A percentile compares a stretch with the other conserved stretches of the same genome.
Conservation (phyloP, 805 yeast genomes). For the Kodamaea laetipori region DNA sequence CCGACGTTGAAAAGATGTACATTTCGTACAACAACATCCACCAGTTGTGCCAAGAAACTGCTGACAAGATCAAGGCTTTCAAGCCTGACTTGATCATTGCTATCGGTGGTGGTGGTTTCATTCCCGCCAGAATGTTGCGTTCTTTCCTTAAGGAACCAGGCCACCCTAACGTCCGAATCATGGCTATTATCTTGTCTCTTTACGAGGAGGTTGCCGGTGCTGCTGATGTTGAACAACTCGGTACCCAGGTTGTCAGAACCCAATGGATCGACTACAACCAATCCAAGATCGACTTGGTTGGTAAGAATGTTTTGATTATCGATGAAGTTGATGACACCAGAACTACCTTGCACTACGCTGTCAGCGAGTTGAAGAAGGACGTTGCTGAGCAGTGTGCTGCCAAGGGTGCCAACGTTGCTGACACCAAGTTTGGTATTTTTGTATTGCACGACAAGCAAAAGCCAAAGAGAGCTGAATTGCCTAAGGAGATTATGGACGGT, state of each 20-base stretch:
- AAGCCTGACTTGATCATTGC: conserved; percentile 92
- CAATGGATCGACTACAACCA: conserved; percentile 83
- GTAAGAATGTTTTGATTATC: conserved; percentile 70
- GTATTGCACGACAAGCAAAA: conserved; percentile 77
- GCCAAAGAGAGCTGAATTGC: conserved; percentile 71
- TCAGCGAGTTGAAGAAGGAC: conserved; percentile 72
- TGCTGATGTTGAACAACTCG: conserved; percentile 52
- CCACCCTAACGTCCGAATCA: conserved; percentile 84
- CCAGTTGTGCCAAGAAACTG: conserved; percentile 63
- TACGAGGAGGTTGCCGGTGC: conserved; percentile 67
- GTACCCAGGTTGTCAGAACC: conserved; percentile 70
- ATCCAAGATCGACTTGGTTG: conserved; percentile 60
- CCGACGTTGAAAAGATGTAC: conserved; percentile 54
- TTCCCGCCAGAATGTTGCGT: conserved; percentile 94
- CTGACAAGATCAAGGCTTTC: conserved; percentile 64
- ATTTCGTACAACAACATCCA: conserved; percentile 82
- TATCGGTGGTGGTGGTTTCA: conserved; percentile 97
- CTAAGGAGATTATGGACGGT: conserved; percentile 60
- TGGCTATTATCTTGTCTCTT: conserved; percentile 90
- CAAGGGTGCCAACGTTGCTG: conserved; percentile 47
- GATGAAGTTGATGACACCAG: conserved; percentile 89
- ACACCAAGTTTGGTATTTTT: conserved; percentile 70
- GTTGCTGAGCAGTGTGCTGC: conserved; percentile 60
- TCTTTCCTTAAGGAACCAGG: conserved; percentile 89
- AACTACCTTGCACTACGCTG: conserved; percentile 79